Percentiles rank a stretch among this genome's conserved stretches.
Conservation (phyloP, 768 basidiomycete genomes). For the Tephrocybe sp. region DNA sequence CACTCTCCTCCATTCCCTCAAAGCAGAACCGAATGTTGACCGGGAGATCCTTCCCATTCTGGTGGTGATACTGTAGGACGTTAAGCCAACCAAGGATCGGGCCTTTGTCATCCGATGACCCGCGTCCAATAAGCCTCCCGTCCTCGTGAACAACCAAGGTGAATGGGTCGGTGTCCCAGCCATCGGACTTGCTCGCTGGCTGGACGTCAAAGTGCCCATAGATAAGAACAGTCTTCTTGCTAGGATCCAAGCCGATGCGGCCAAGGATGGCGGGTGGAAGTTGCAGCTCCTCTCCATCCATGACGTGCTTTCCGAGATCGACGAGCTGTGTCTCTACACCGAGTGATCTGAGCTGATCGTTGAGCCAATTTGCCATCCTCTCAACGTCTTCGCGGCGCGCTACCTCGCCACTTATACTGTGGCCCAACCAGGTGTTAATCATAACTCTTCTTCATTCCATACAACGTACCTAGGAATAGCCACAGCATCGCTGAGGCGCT, state of each 20-base stretch:
- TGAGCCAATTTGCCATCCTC: conserved; percentile 84
- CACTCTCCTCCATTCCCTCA: conserved; percentile 97
- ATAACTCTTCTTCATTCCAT: not conserved
- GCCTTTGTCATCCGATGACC: conserved; percentile 90
- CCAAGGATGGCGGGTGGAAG: conserved; percentile 88
- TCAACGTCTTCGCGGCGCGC: conserved; percentile 74
- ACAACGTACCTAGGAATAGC: conserved; percentile 69
- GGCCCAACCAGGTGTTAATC: not conserved
- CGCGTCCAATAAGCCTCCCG: conserved; percentile 78
- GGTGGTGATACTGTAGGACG: conserved; percentile 80
- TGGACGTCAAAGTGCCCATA: conserved; percentile 98
- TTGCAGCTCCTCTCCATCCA: conserved; percentile 64
- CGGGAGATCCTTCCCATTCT: conserved; percentile 68
- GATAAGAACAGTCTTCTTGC: conserved; percentile 90
- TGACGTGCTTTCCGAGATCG: conserved; percentile 73
- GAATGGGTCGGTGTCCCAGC: conserved; percentile 91
- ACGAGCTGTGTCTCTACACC: conserved; percentile 76
- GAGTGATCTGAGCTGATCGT: conserved; percentile 68
- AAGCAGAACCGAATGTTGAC: conserved; percentile 92
- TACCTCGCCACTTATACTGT: conserved; percentile 71
- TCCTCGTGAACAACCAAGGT: conserved; percentile 50
- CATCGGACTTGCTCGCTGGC: conserved; percentile 67
- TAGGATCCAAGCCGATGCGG: conserved; percentile 75
- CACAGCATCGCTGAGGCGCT: conserved; percentile 78
- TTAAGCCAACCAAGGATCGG: conserved; percentile 89